Evolutionary conservation across 1,284 basidiomycete genomes (phyloP), one percentile per base, ranked within the genome.

Genomic region (Moesziomyces sp.): DNA sequence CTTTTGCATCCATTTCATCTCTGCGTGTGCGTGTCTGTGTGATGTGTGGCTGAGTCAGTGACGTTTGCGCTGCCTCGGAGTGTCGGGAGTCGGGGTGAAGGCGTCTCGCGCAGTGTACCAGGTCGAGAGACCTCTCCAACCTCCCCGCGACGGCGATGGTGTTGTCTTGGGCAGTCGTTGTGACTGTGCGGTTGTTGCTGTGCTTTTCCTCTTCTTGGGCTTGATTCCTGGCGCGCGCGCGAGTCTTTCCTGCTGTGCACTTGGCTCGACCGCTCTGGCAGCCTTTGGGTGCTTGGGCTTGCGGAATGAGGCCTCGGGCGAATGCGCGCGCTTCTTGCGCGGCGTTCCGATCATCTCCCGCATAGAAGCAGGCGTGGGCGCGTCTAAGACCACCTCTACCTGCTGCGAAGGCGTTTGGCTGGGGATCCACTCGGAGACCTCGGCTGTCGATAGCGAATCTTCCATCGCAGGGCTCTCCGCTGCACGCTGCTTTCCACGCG

Each of bases 31-130:
- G 38, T 18, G 38, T 14, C 11, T 40, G 38, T 14, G 4, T 40
- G 38, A 4, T 18, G 11, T 40, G 16, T 40, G 38, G 18, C 13
- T 35, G 8, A 10, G 5, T 18, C 16, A 40, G 38, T 18, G 14
- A 18, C 16, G 18, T 40, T 18, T 16, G 38, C 38, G 16, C 18
- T 4, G 38, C 13, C 8, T 19, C 14, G 23, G 23, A 6, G 46
- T 40, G 24, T 16, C 35, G 10, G 65, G 59, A 1, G 58, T 61
- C 5, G 65, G 58, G 0, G 43, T 46, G 47, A 68, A 68, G 3
- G 51, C 52, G 30, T 62, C 58, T 9, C 59, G 50, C 7, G 46
- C 50, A 4, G 30, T 58, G 47, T 68, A 62, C 65, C 65, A 68
- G 2, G 50, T 46, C 0, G 51, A 46, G 26, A 68, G 54, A 24